Evolutionary conservation across 2,329 filamentous ascomycete genomes (phyloP), one percentile per base, ranked within the genome.

Genomic region (Colletotrichum gloeosporioides): DNA sequence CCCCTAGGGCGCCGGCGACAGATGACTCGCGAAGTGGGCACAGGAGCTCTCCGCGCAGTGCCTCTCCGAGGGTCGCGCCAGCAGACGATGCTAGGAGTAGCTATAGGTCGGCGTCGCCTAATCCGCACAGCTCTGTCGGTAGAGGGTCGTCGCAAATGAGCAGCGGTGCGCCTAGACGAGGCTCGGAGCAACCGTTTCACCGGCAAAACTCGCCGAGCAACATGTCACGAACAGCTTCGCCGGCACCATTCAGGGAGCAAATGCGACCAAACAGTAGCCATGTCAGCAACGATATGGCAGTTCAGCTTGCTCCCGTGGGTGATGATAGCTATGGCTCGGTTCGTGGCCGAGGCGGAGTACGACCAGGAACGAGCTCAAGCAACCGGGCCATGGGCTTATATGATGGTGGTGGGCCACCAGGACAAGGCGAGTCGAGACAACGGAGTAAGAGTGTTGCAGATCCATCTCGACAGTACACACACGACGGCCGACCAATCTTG

Each of bases 391-490:
- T 91, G 88, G 89, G 88, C n/a, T 84, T 90, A 66, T 90, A 92
- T 79, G 90, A 91, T 44, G 89, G 88, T 7, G 84, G 84, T 10
- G 87, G 88, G 7, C 81, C 83, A 12, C 71, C 74, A 13, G 80
- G 84, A 64, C 83, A 81, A 63, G 80, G 86, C 83, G 84, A 87
- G 25, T 86, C 83, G 78, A 86, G 91, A 77, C 89, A 90, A 78
- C 87, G 93, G 78, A 98, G 96, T 84, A 95, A 96, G 88, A 98
- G 96, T 81, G 90, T 97, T 76, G 95, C 94, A n/a, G 94, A 97
- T 81, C 90, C 92, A 31, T 92, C 93, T n/a, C 90, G 95, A 79
- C 94, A 96, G 80, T 95, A 95, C 80, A 98, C 95, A 7, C 91
- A 92, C 78, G 96, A 98, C 83, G 96, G 97, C 34, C 92, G 95